Base-by-base conservation (phyloP, 2,329 filamentous ascomycete species). In the Diaporthe sp. region DNA sequence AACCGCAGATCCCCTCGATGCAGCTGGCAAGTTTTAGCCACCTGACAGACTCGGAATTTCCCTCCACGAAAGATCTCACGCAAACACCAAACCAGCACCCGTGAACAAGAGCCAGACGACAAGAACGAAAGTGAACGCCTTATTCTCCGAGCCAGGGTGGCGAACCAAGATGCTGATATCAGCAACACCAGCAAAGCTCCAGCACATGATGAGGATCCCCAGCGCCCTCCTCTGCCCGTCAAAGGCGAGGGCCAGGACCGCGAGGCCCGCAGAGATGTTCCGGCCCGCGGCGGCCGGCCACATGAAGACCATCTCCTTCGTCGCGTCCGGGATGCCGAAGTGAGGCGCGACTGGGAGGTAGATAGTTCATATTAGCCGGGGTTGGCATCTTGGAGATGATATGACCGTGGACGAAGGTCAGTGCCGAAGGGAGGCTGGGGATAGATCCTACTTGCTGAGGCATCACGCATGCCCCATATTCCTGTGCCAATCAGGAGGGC, bases 101-200 rank as follows among this genome's bases (percentile, higher is more conserved):
- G 49, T 69, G 15, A 53, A 28, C 1, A 69, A 42, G 4, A 69
- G 49, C 65, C 65, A 69, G 9, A 53, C 4, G 2, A 55, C 49
- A 28, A 69, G 49, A 12, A 49, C 17, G 12, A 42, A 28, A 28
- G 65, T 69, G 19, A 42, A 55, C 15, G 49, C 49, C 34, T 69
- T 69, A 49, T 69, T 69, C 49, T 42, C 49, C 25, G 49, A 42
- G 13, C 65, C 34, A 22, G 46, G 22, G 34, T 28, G 9, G 6
- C 46, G 49, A 8, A 22, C 65, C 34, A 69, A 8, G 22, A 69
- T 13, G 31, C 65, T 55, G 15, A 69, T 39, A 55, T 69, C 65
- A 55, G 65, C 65, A 22, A 69, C 15, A 6, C 65, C 65, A 12
- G 19, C 65, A 42, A 69, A n/a, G 46, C 65, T 69, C 65, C 49